These are phyloP conservation scores for Lepidium sativum DNA, from an alignment of 345 rosid genomes.

Conservation along the genomic window DNA sequence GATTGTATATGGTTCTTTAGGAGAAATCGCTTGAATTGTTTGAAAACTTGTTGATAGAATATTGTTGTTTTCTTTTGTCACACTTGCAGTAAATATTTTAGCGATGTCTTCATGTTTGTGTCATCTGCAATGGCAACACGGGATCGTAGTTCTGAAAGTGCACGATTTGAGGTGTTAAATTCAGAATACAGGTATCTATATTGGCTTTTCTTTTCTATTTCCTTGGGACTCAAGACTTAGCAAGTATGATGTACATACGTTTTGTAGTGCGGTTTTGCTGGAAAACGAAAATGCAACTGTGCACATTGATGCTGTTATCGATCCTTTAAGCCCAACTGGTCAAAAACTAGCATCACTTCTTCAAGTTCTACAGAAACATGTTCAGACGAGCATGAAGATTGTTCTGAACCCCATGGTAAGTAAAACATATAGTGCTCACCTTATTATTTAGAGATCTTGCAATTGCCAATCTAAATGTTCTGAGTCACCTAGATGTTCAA, in stretches of 20 bases:
- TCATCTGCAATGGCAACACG: constrained; percentile 91
- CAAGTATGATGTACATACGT: constrained; percentile 7
- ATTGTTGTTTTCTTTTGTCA: neutral
- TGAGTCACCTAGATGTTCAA: constrained; percentile 8
- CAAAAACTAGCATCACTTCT: constrained; percentile 90
- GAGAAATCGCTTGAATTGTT: neutral
- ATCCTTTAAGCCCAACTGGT: constrained; percentile 88
- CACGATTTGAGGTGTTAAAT: constrained; percentile 82
- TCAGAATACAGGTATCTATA: constrained; percentile 60
- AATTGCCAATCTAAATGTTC: neutral
- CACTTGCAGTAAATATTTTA: constrained; percentile 75
- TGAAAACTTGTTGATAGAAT: constrained; percentile 14
- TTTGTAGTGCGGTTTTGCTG: constrained; percentile 72
- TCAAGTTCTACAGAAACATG: constrained; percentile 55
- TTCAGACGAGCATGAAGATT: constrained; percentile 91
- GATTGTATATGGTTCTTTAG: neutral
- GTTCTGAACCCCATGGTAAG: constrained; percentile 94
- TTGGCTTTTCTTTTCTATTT: constrained; percentile 3
- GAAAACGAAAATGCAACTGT: constrained; percentile 66
- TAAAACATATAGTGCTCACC: neutral
- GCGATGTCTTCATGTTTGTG: constrained; percentile 72
- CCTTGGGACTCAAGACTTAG: neutral
- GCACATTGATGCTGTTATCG: constrained; percentile 92
- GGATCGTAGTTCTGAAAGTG: constrained; percentile 91
- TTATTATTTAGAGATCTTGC: neutral